A percentile compares a stretch with the other conserved stretches of the same genome.
phyloP scores from a whole-genome alignment of 257 asterid species.

The Solanum pennellii region DNA sequence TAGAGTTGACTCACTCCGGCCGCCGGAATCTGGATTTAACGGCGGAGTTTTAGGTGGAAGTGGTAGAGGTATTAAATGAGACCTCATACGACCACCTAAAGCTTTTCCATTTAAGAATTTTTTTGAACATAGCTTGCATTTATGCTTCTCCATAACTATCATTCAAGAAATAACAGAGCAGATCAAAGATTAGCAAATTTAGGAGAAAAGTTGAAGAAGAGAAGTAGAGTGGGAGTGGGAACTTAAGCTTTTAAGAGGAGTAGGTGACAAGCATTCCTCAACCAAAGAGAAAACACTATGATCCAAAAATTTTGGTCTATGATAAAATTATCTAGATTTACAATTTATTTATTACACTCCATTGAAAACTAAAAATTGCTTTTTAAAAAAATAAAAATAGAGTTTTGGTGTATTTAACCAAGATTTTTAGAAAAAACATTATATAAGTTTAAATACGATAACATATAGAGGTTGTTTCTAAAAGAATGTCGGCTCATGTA shows the following conservation, averaged over 20 bases:
- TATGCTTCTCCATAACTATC: slow-evolving; percentile 26
- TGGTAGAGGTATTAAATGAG: slow-evolving; percentile 44
- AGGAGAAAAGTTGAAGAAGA: not conserved
- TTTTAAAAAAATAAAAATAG: not conserved
- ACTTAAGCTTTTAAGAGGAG: slow-evolving; percentile 22
- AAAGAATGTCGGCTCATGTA: rapidly evolving
- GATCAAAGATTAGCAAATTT: not conserved
- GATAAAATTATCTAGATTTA: not conserved
- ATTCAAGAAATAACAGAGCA: not conserved
- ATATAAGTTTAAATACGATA: too few species aligned
- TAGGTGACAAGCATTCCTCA: slow-evolving; percentile 52
- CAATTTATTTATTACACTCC: not conserved
- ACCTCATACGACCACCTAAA: slow-evolving; percentile 68
- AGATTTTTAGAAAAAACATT: not conserved
- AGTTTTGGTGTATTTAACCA: not conserved
- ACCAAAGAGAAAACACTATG: slow-evolving; percentile 5
- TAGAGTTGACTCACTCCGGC: slow-evolving; percentile 18
- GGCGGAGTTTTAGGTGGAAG: slow-evolving; percentile 40
- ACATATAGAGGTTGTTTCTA: too few species aligned
- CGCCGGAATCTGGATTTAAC: not conserved
- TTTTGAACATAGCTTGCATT: slow-evolving; percentile 49
- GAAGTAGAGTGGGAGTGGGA: slow-evolving; percentile 11
- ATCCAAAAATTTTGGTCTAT: slow-evolving; percentile 3
- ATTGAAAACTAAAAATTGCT: too few species aligned
- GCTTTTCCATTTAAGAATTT: slow-evolving; percentile 47